Conservation (phyloP, 1,139 yeast genomes). For the Suhomyces kunorum region DNA sequence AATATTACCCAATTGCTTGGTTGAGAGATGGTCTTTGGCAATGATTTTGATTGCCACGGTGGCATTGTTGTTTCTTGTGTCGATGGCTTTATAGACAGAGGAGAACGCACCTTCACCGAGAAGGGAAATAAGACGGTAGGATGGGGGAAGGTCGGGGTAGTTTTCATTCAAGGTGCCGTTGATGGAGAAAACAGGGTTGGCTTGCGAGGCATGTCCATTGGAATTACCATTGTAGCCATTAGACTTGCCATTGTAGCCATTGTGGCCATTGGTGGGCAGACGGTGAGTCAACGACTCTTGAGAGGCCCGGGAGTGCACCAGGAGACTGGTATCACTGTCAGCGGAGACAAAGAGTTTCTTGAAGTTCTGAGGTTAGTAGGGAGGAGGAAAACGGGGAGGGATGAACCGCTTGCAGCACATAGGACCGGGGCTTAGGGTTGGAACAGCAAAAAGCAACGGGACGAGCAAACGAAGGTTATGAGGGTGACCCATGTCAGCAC, state of each 20-base stretch:
- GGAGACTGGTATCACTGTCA: slow-evolving; percentile 6
- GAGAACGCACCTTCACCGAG: slow-evolving; percentile 92
- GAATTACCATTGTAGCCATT: too few species aligned
- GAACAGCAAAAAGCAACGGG: too few species aligned
- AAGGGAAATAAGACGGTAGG: slow-evolving; percentile 24
- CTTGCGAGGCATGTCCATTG: slow-evolving; percentile 2
- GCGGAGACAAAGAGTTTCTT: slow-evolving; percentile 18
- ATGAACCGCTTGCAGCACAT: not conserved
- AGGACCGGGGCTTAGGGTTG: too few species aligned
- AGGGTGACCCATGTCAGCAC: too few species aligned
- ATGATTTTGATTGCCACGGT: slow-evolving; percentile 85
- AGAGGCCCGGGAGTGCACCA: slow-evolving; percentile 2
- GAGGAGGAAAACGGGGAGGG: not conserved
- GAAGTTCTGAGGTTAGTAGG: slow-evolving; percentile 16
- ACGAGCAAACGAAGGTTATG: too few species aligned
- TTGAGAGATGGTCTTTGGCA: slow-evolving; percentile 57
- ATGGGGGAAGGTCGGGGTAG: slow-evolving; percentile 21
- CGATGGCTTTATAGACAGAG: slow-evolving; percentile 73
- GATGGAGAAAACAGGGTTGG: slow-evolving; percentile 10
- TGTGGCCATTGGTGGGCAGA: too few species aligned
- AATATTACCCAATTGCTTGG: slow-evolving; percentile 58
- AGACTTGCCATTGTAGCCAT: too few species aligned
- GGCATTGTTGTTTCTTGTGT: slow-evolving; percentile 40
- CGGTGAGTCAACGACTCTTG: slow-evolving; percentile 1
- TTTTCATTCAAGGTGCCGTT: slow-evolving; percentile 9